A percentile compares a stretch with the other conserved stretches of the same genome.
Evolutionary conservation across 331 rosid species (phyloP).

Genomic region (Malus hybrid): DNA sequence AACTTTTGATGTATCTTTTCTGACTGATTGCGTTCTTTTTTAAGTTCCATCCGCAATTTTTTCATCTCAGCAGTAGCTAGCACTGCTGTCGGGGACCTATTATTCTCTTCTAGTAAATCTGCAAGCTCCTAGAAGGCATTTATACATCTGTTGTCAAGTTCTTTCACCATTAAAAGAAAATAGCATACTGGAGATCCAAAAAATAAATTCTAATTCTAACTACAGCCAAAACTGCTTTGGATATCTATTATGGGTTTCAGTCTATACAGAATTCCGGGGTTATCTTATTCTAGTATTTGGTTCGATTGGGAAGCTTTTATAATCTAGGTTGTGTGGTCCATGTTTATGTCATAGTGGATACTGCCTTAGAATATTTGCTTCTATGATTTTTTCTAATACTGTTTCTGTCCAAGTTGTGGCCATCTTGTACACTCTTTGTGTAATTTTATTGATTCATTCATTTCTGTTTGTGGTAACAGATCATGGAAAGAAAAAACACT

Average conservation of each 20-base stretch:
- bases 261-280: too few species aligned
- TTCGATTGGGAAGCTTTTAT: too few species aligned
- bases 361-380: too few species aligned
- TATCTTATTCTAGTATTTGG: too few species aligned
- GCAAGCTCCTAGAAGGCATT: constrained; percentile 99
- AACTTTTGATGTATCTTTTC: constrained; percentile 39
- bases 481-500: background rate
- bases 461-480: background rate
- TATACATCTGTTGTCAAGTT: constrained; percentile 97
- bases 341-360: too few species aligned
- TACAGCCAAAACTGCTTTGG: background rate
- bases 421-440: too few species aligned
- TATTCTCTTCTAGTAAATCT: constrained; percentile 53
- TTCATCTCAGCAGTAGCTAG: constrained; percentile 41
- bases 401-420: too few species aligned
- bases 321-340: too few species aligned
- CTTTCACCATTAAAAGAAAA: constrained; percentile 54
- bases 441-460: background rate
- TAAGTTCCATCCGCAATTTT: constrained; percentile 57
- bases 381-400: too few species aligned
- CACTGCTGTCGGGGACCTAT: constrained; percentile 29
- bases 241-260: background rate
- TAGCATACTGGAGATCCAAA: background rate
- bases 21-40: constrained; percentile 47
- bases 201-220: background rate